phyloP scores from a whole-genome alignment of 208 protist species.

The Borovskyia barvae region DNA sequence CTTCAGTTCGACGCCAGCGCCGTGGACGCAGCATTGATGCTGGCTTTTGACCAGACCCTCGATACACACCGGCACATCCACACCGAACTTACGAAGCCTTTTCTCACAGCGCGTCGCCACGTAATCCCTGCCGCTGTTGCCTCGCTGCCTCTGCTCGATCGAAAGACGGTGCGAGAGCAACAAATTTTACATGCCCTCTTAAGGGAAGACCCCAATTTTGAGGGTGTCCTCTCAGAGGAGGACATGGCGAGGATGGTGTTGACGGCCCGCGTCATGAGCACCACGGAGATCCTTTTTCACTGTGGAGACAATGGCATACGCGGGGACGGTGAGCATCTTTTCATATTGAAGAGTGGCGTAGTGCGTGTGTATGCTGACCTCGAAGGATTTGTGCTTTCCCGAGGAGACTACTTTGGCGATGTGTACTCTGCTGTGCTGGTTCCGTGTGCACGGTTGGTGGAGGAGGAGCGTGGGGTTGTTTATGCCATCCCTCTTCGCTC shows the following conservation, averaged over 20 bases:
- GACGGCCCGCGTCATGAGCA: constrained; percentile 53
- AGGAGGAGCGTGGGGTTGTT: constrained; percentile 56
- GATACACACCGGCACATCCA: constrained; percentile 9
- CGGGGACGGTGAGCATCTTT: constrained; percentile 63
- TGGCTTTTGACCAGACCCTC: constrained; percentile 28
- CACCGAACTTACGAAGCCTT: background rate
- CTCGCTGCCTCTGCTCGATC: constrained; percentile 37
- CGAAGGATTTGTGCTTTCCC: constrained; percentile 30
- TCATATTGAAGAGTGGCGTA: constrained; percentile 60
- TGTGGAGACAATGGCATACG: constrained; percentile 44
- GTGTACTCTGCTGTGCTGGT: constrained; percentile 38
- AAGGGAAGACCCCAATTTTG: constrained; percentile 33
- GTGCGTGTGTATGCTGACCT: constrained; percentile 41
- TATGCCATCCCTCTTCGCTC: constrained; percentile 54
- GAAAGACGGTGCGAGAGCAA: constrained; percentile 73
- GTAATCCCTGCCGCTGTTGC: constrained; percentile 24
- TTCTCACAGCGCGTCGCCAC: background rate
- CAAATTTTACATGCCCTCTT: constrained; percentile 59
- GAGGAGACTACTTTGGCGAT: constrained; percentile 77
- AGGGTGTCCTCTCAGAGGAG: constrained; percentile 16
- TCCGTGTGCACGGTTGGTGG: constrained; percentile 31
- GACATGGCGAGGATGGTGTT: constrained; percentile 43
- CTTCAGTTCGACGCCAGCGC: constrained; percentile 26
- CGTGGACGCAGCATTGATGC: constrained; percentile 31
- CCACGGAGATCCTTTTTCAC: constrained; percentile 45